Base-by-base conservation (phyloP, 306 rosid genomes). In the Astragalus glycyphyllos region DNA sequence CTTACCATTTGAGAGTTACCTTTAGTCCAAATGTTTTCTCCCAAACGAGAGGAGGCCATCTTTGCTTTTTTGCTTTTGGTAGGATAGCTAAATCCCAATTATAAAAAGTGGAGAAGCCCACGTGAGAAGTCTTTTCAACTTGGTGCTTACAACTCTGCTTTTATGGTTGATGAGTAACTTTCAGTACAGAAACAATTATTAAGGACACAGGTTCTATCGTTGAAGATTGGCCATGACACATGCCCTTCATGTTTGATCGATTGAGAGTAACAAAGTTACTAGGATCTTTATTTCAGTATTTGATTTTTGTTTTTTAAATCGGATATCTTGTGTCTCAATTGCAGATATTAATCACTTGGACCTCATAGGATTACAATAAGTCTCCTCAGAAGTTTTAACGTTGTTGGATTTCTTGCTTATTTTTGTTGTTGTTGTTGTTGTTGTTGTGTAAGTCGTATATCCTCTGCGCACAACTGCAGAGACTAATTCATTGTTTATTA, bases 121-220 rank as follows among this genome's bases (percentile, higher is more conserved):
- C 83, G 73, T 64, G 66, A 59, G 32, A 51, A 56, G 57, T 76
- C 86, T 34, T 59, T 81, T 77, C 71, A 20, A 63, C 34, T 64
- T 65, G 58, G 76, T 80, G 87, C 80, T 71, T 83, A 58, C 75
- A 83, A 77, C 72, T 68, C 44, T 65, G 69, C 49, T 72, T 73
- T 57, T 74, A 64, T 71, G 77, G 84, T 81, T 82, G 54, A 61
- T 66, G 11, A 71, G 77, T 55, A 81, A 54, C 82, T 82, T 74
- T 72, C 72, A 58, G 57, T 67, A 46, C 10, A 37, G n/a, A 50
- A 34, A 35, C 37, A 50, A 49, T 51, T 50, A 8, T 68, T 35
- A 68, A 16, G 60, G 47, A 66, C 58, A 65, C 58, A 23, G 15
- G 54, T 57, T 57, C 29, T 12, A 20, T 20, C 2, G 23, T 20